Conservation (phyloP, 2,329 filamentous ascomycete genomes). For the Pestalotiopsis sp. region DNA sequence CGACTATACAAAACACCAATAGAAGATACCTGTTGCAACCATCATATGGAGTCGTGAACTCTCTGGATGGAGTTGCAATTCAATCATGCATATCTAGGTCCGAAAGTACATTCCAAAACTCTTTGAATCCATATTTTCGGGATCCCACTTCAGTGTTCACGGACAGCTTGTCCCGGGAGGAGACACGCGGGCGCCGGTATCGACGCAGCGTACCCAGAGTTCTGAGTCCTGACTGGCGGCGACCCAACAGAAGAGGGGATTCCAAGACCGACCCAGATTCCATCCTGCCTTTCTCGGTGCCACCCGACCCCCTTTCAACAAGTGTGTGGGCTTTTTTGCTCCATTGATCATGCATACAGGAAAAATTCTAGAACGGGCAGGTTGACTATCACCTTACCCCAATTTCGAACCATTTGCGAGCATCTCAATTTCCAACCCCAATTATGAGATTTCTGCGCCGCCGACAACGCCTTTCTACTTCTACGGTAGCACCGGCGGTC, state of each 20-base stretch:
- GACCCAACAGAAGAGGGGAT: not conserved
- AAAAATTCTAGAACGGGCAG: not conserved
- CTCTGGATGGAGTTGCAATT: not conserved
- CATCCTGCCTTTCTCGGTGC: not conserved
- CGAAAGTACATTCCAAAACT: not conserved
- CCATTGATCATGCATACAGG: not conserved
- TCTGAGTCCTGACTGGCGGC: not conserved
- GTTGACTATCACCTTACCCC: not conserved
- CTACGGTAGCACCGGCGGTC: not conserved
- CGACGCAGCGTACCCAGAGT: not conserved
- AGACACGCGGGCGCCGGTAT: not conserved
- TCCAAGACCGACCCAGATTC: not conserved
- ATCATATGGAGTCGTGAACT: not conserved
- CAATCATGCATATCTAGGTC: not conserved
- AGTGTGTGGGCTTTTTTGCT: not conserved
- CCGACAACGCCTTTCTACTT: not conserved
- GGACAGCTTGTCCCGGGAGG: not conserved
- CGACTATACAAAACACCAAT: not conserved
- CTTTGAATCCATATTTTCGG: not conserved
- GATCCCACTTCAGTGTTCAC: not conserved
- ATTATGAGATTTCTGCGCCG: not conserved
- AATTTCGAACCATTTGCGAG: not conserved
- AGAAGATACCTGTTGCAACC: not conserved
- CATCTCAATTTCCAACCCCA: not conserved
- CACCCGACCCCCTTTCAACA: not conserved